Evolutionary conservation across 768 basidiomycete species (phyloP).

Genomic region (Hygrophorus russula): DNA sequence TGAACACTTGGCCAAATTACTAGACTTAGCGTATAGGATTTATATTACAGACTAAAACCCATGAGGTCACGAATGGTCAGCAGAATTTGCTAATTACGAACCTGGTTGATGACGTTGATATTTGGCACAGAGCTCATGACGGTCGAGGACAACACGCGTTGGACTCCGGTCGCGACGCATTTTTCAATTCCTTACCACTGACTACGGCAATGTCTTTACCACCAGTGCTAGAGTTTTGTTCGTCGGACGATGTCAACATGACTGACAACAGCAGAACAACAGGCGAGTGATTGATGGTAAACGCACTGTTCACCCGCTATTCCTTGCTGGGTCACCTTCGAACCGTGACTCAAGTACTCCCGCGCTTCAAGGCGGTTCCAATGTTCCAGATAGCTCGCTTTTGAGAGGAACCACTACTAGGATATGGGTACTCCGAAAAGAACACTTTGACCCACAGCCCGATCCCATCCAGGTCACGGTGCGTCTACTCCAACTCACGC

Average conservation of each 20-base stretch:
- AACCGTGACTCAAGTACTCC: constrained; percentile 41
- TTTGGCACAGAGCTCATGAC: constrained; percentile 2
- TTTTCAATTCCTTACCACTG: constrained; percentile 8
- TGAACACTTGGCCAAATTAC: neutral
- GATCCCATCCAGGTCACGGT: constrained; percentile 56
- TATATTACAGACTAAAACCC: constrained; percentile 6
- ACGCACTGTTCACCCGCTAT: constrained; percentile 37
- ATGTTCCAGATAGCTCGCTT: constrained; percentile 33
- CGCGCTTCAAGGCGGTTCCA: constrained; percentile 23
- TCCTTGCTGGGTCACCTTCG: constrained; percentile 45
- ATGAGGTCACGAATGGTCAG: neutral
- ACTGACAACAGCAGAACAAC: constrained; percentile 18
- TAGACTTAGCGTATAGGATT: constrained; percentile 6
- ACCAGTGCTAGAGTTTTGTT: constrained; percentile 51
- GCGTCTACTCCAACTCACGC: constrained; percentile 33
- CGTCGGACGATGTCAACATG: constrained; percentile 56
- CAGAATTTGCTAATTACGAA: neutral
- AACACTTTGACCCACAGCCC: constrained; percentile 43
- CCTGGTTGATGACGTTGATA: constrained; percentile 8
- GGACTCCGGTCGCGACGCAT: constrained; percentile 40
- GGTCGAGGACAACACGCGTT: constrained; percentile 24
- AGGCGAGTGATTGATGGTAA: constrained; percentile 26
- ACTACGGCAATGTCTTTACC: constrained; percentile 46
- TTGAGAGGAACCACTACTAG: constrained; percentile 35
- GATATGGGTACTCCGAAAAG: constrained; percentile 42